Percentiles rank a stretch among this genome's conserved stretches.
Evolutionary conservation across 2,329 filamentous ascomycete genomes (phyloP).

Genomic region (Cephalotrichum gorgonifer): DNA sequence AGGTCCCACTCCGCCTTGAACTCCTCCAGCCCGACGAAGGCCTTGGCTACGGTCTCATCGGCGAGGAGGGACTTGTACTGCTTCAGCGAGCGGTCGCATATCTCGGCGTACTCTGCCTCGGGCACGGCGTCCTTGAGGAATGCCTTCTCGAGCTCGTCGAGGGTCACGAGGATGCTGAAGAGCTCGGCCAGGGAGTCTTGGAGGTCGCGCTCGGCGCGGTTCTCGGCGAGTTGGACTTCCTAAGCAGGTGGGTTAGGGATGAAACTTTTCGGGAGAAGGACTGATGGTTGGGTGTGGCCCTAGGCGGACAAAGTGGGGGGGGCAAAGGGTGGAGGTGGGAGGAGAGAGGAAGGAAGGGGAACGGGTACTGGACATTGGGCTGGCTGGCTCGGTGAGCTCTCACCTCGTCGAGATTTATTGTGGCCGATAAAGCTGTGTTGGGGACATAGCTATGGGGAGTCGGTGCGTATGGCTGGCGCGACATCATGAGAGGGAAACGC

Average conservation of each 20-base stretch:
- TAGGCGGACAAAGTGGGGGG: too few relatives aligned
- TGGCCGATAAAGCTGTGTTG: conserved; percentile 70
- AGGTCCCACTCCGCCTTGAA: conserved; percentile 93
- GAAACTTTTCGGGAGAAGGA: too few relatives aligned
- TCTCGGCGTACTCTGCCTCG: conserved; percentile 90
- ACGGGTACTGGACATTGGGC: background rate
- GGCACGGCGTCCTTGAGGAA: conserved; percentile 92
- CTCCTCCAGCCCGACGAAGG: conserved; percentile 78
- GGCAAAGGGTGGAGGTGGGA: conserved; percentile 6
- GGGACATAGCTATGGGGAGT: conserved; percentile 88
- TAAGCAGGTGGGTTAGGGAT: too few relatives aligned
- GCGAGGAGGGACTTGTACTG: conserved; percentile 93
- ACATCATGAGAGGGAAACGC: conserved; percentile 30
- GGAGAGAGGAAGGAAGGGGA: conserved; percentile 1
- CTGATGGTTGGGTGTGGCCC: too few relatives aligned
- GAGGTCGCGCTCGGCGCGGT: conserved; percentile 78
- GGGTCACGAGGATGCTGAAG: conserved; percentile 92
- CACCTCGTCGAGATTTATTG: conserved; percentile 90
- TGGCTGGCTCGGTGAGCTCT: too few relatives aligned
- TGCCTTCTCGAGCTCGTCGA: conserved; percentile 92
- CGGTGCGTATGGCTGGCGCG: conserved; percentile 69
- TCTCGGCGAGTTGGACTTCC: conserved; percentile 89
- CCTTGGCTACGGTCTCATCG: conserved; percentile 80
- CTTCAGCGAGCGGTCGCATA: conserved; percentile 84
- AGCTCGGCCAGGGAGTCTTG: conserved; percentile 95